Evolutionary conservation across 2,329 filamentous ascomycete species (phyloP), one percentile per base, ranked within the genome.

Genomic region (Trichocomaceae sp.): DNA sequence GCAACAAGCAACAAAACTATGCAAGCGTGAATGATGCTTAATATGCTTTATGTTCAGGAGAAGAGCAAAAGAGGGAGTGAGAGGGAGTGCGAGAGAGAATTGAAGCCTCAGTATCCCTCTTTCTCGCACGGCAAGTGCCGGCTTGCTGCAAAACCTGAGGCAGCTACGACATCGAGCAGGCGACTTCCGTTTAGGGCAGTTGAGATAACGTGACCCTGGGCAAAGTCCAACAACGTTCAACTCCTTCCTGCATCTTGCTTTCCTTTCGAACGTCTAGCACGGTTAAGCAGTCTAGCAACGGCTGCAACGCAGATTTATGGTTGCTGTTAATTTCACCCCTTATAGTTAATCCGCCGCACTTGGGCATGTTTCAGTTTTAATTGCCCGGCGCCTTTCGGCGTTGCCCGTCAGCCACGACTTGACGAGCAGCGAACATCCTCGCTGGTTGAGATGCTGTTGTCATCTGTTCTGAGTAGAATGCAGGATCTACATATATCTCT

Each of bases 311-410:
- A 3, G 31, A 8, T 35, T 15, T 35, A 13, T 4, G 2, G 15
- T 35, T 35, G 26, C 10, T 29, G 26, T 29, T 7, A 26, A 33
- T 35, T 13, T 35, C 13, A 13, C 13, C 31, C 31, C 31, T 8
- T 35, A 26, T 26, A 26, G 23, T 7, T 50, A 23, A 41, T 50
- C 37, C 22, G 48, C 15, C 22, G 48, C 13, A 17, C 35, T 33
- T 33, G 31, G 13, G 26, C 15, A 23, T 23, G 50, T 52, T 52
- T 46, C 50, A 37, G 49, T 20, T 26, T 42, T 52, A 46, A 20
- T 41, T 20, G 49, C 50, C 50, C 26, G 29, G 17, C n/a, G 12
- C 23, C 7, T 7, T 26, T 15, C 15, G 23, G 42, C 23, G 26
- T 20, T 20, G 2, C 17, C 37, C 26, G 39, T 51, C 49, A 45